Evolutionary conservation across 2,329 filamentous ascomycete species (phyloP), one percentile per base, ranked within the genome.

Genomic region (Xenoacremonium recifei): DNA sequence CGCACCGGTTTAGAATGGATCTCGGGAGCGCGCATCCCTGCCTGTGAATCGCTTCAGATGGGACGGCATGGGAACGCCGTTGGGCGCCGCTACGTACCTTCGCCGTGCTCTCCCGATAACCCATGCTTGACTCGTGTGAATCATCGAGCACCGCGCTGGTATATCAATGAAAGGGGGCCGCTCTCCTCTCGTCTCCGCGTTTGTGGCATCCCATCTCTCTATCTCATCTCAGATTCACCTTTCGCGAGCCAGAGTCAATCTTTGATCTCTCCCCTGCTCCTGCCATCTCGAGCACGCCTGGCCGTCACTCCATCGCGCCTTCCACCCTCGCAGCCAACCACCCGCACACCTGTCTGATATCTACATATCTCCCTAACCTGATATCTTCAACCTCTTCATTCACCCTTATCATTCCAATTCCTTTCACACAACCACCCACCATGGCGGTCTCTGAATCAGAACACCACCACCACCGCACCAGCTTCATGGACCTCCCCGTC

Each of bases 401-500:
- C n/a, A n/a, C n/a, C 48, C 16, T 20, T 41, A n/a, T n/a, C 36
- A 17, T 41, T 32, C 35, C 37, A 17, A 34, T 31, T 41, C 42
- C 25, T 35, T 19, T 41, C 39, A 29, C 19, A 40, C 45, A 37
- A 39, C n/a, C 25, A 37, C 34, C 32, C 47, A 56, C 37, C 43
- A 58, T 58, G 54, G 45, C 53, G 37, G 29, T 46, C 18, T 30
- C 45, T 42, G 15, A 18, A 44, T 48, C 27, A 37, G 34, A 39
- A 37, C 40, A 42, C 23, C 44, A 40, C 23, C 51, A 40, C 12
- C 52, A 45, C 17, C 39, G 39, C 33, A 58, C 53, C 15, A 46
- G 51, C 36, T 57, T 75, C 48, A 62, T 75, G 29, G 59, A 60
- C 39, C 63, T 75, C 18, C 70, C 71, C 23, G 50, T 67, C 35